phyloP scores from a whole-genome alignment of 1,139 yeast species.

The Candida sp. region DNA sequence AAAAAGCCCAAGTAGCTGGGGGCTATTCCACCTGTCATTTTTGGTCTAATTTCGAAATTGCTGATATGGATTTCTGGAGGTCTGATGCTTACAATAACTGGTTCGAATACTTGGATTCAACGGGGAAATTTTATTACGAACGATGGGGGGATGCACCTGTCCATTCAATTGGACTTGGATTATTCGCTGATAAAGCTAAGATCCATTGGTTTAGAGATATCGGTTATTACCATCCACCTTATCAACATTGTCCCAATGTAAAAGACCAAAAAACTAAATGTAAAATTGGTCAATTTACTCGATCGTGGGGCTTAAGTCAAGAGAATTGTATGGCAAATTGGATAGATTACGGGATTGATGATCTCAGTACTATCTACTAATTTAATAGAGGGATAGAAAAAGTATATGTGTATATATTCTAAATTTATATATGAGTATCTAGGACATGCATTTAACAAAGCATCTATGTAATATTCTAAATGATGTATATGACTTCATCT shows the following conservation, averaged over 20 bases:
- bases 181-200: constrained; percentile 66
- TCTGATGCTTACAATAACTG: constrained; percentile 62
- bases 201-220: constrained; percentile 90
- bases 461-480: too few species aligned
- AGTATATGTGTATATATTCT: too few species aligned
- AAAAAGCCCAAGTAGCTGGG: constrained; percentile 46
- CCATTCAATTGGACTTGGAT: constrained; percentile 68
- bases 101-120: constrained; percentile 59
- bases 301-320: constrained; percentile 38
- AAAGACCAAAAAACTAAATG: constrained; percentile 18
- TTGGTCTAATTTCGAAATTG: constrained; percentile 87
- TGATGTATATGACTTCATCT: too few species aligned
- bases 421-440: too few species aligned
- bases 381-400: too few species aligned
- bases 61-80: constrained; percentile 76
- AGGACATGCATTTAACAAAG: too few species aligned
- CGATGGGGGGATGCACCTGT: constrained; percentile 96
- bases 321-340: constrained; percentile 78
- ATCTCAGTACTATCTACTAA: constrained; percentile 13
- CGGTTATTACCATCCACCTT: constrained; percentile 77
- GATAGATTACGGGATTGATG: constrained; percentile 59
- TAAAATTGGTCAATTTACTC: constrained; percentile 27
- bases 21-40: constrained; percentile 87
- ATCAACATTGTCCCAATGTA: constrained; percentile 62
- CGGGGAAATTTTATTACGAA: constrained; percentile 83